A percentile compares a stretch with the other conserved stretches of the same genome.
These are phyloP conservation scores for Monilinia polystroma DNA, from an alignment of 2,329 filamentous ascomycete genomes.

Conservation along the genomic window DNA sequence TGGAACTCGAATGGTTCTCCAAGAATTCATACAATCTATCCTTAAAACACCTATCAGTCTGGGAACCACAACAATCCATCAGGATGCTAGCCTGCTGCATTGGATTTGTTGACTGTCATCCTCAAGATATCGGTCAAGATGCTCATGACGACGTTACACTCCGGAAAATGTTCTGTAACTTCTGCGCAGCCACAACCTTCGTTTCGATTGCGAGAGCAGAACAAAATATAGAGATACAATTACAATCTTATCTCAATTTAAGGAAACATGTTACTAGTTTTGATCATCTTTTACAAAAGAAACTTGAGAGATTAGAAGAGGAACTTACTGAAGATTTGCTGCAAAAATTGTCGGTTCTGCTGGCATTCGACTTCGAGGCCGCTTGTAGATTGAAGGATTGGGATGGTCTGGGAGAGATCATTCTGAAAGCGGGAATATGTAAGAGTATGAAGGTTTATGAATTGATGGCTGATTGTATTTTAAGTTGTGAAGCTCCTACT, in stretches of 20 bases:
- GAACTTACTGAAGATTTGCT: constrained; percentile 53
- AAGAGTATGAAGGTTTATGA: constrained; percentile 52
- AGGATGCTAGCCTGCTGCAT: constrained; percentile 57
- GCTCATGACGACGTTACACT: constrained; percentile 52
- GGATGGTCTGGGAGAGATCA: constrained; percentile 61
- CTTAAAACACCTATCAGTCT: constrained; percentile 57
- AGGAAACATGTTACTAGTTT: constrained; percentile 62
- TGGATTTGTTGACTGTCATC: constrained; percentile 52
- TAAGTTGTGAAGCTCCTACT: constrained; percentile 53
- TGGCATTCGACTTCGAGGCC: constrained; percentile 79
- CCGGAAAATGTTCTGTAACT: constrained; percentile 68
- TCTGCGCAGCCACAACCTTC: constrained; percentile 57
- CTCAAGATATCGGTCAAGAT: constrained; percentile 46
- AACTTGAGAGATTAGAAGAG: constrained; percentile 45
- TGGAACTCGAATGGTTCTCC: constrained; percentile 81
- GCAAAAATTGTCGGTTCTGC: constrained; percentile 62
- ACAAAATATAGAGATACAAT: constrained; percentile 50
- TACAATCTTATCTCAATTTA: constrained; percentile 61
- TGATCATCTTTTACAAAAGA: constrained; percentile 47
- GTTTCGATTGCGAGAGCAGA: constrained; percentile 53
- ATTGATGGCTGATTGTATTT: constrained; percentile 63
- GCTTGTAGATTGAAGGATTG: constrained; percentile 65
- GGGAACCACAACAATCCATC: constrained; percentile 54
- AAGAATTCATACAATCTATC: constrained; percentile 79
- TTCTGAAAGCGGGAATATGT: constrained; percentile 52